Base-by-base conservation (phyloP, 768 basidiomycete genomes). In the Saitozyma sp. region DNA sequence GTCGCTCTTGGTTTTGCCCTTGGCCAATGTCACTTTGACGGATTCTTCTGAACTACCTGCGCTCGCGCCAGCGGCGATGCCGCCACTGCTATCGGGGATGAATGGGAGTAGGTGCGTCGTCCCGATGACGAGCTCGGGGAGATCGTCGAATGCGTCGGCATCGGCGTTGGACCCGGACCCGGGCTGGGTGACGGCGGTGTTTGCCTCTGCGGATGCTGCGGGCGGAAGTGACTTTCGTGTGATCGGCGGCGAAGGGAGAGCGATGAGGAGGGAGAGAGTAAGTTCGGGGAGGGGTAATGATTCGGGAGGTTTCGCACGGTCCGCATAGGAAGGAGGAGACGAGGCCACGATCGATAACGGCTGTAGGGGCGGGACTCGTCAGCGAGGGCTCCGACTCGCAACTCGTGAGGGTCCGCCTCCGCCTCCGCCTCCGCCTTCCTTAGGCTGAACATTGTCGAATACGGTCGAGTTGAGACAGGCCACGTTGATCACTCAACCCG, bases 61-160 rank as follows among this genome's bases (percentile, higher is more conserved):
- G 29, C 29, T 29, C 29, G 29, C 29, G 29, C 29, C 29, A 29
- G 29, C 29, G 29, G 29, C 29, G 2, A 5, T 29, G 29, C 29
- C 29, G 29, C 29, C 29, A 29, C 29, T 29, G 29, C 29, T 29
- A 29, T 29, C 29, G 29, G 29, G 29, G 29, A 29, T 29, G 29
- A 29, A 29, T 17, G 17, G 17, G 6, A 56, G 56, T 37, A 41
- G 6, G 5, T 61, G 37, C 11, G 39, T 37, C 42, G 59, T 57
- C 3, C 64, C 64, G 39, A 62, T 58, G 3, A 61, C 50, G 29
- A 65, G 16, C 29, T 65, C 60, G 9, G 59, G 63, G 19, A 65
- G 38, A n/a, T 65, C 64, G 29, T 29, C 29, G 29, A 29, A 29
- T 29, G 29, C 29, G 29, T 2, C 29, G 29, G 29, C 29, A 29